Base-by-base conservation (phyloP, 1,139 yeast species). In the Geotrichum restrictum region DNA sequence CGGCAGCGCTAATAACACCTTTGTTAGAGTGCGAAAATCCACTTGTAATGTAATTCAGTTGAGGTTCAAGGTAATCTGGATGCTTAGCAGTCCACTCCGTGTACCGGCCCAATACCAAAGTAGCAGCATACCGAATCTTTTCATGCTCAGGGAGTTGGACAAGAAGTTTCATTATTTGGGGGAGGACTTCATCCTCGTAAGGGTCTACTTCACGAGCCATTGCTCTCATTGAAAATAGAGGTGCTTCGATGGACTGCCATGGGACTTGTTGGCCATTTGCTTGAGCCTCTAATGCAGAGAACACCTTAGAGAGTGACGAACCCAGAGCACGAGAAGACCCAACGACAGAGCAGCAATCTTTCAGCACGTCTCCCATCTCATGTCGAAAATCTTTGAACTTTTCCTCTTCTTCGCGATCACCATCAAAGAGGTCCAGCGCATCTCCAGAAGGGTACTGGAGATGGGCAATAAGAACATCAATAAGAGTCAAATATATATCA, bases 291-390 rank as follows among this genome's bases (percentile, higher is more conserved):
- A 80, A 67, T 21, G 73, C 65, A 3, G 66, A 58, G 60, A 78
- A 77, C 50, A 84, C 74, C 60, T 75, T 76, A 46, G 71, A 72
- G 64, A 81, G 82, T 19, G 91, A 88, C 49, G 81, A 77, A 42
- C 71, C 70, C 34, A 94, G 73, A 0, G 96, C 89, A 41, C 70
- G 74, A 3, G 80, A 72, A 2, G 95, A 78, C 0, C 98, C 98
- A 40, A 88, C 82, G 2, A 93, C 91, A 1, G 88, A 86, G 61
- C 97, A 88, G 70, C 98, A 89, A 67, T 91, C 96, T 65, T 93
- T 94, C 58, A 94, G 74, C 11, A 93, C 96, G 67, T 93, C 98
- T 31, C 98, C 98, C 87, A 93, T 88, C 57, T 89, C 96, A 69
- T 93, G 94, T 63, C 99, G 77, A 69, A 91, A 93, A 53, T 88